Conservation (phyloP, 495 filamentous ascomycete genomes). For the Geopyxis carbonaria region DNA sequence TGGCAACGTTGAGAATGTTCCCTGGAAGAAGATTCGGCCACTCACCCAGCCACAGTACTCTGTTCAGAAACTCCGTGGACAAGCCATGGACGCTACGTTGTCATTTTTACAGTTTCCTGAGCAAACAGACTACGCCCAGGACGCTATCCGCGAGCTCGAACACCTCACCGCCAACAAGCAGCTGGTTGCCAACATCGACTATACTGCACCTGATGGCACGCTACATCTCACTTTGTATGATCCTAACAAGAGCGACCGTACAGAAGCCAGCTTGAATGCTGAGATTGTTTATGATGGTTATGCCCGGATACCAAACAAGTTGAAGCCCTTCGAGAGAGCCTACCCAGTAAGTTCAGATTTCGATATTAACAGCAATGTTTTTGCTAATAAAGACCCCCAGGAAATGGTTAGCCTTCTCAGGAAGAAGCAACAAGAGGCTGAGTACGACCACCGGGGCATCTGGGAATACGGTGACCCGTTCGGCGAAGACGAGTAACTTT, state of each 20-base stretch:
- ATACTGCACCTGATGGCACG: constrained; percentile 52
- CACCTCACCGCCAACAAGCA: constrained; percentile 46
- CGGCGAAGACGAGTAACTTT: constrained; percentile 45
- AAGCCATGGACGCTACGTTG: constrained; percentile 76
- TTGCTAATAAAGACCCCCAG: no score
- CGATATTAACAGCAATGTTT: no score
- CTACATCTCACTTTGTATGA: constrained; percentile 78
- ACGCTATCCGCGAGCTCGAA: constrained; percentile 31
- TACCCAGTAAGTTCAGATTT: constrained; percentile 54
- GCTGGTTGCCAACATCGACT: constrained; percentile 82
- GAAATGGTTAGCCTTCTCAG: no score
- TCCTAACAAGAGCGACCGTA: constrained; percentile 37
- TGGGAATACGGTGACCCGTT: constrained; percentile 97
- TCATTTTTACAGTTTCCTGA: constrained; percentile 75
- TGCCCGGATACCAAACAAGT: constrained; percentile 75
- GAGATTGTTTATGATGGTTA: constrained; percentile 68
- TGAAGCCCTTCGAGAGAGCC: constrained; percentile 74
- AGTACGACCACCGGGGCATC: constrained; percentile 60
- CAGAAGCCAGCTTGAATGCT: constrained; percentile 67
- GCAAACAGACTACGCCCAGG: constrained; percentile 24
- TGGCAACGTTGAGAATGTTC: constrained; percentile 75
- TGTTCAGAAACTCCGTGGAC: constrained; percentile 58
- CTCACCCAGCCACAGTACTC: constrained; percentile 63
- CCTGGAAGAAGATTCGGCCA: constrained; percentile 67
- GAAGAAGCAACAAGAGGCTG: constrained; percentile 55